These are phyloP conservation scores for Firmiana major DNA, from an alignment of 345 rosid genomes.

Conservation along the genomic window DNA sequence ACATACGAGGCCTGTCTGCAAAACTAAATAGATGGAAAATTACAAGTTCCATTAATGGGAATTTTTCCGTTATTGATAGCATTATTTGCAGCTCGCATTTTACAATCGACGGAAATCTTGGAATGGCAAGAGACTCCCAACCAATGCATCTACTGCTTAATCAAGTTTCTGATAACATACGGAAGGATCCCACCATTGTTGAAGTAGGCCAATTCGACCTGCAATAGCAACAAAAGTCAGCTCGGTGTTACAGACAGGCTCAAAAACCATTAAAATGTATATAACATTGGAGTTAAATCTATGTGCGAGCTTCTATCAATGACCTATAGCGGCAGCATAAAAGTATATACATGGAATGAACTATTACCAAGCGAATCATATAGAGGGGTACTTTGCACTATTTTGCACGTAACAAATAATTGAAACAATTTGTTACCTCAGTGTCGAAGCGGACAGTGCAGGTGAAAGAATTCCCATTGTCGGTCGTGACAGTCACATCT, in stretches of 20 bases:
- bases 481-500: conserved; percentile 79
- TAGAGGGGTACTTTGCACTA: no score
- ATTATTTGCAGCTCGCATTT: conserved; percentile 28
- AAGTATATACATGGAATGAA: background rate
- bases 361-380: background rate
- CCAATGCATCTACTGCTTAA: conserved; percentile 33
- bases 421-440: conserved; percentile 69
- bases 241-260: background rate
- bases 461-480: conserved; percentile 77
- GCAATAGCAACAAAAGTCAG: conserved; percentile 12
- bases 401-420: no score
- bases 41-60: conserved; percentile 28
- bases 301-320: no score
- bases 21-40: background rate
- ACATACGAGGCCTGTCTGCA: background rate
- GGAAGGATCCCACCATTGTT: conserved; percentile 92
- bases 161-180: conserved; percentile 78
- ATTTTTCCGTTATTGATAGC: conserved; percentile 23
- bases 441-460: conserved; percentile 93
- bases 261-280: background rate
- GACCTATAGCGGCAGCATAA: background rate
- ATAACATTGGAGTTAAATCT: background rate
- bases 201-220: conserved; percentile 94
- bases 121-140: background rate
- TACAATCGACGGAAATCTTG: conserved; percentile 16